Evolutionary conservation across 345 rosid species (phyloP).

Genomic region (Corchorus olitorius): DNA sequence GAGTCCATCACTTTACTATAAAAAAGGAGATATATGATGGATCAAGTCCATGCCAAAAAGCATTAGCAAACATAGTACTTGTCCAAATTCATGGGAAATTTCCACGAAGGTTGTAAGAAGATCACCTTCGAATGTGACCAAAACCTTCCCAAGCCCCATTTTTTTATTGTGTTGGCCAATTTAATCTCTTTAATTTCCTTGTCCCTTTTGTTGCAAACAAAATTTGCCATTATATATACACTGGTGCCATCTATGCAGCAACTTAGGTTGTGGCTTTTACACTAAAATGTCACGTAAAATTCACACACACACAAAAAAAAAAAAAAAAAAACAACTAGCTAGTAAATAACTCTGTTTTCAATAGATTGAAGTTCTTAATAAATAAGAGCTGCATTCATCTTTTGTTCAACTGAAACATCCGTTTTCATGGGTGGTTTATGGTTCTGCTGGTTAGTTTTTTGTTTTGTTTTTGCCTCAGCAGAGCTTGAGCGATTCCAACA

Average conservation of each 20-base stretch:
- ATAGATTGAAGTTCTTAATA: not conserved
- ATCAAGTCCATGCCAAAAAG: not conserved
- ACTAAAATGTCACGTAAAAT: not conserved
- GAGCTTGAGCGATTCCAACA: slow-evolving; percentile 22
- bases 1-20: too few species aligned
- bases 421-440: slow-evolving; percentile 1
- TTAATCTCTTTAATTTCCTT: not conserved
- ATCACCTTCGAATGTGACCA: not conserved
- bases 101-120: slow-evolving; percentile 7
- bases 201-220: not conserved
- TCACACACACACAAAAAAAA: not conserved
- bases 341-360: not conserved
- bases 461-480: slow-evolving; percentile 5
- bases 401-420: not conserved
- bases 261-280: not conserved
- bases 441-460: not conserved
- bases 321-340: not conserved
- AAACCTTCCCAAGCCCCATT: not conserved
- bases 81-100: slow-evolving; percentile 9
- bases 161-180: not conserved
- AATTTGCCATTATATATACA: not conserved
- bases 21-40: too few species aligned
- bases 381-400: not conserved
- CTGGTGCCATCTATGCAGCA: not conserved
- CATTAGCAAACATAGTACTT: too few species aligned